A percentile compares a stretch with the other conserved stretches of the same genome.
Conservation (phyloP, 1,139 yeast species). For the Candida freyschussii region DNA sequence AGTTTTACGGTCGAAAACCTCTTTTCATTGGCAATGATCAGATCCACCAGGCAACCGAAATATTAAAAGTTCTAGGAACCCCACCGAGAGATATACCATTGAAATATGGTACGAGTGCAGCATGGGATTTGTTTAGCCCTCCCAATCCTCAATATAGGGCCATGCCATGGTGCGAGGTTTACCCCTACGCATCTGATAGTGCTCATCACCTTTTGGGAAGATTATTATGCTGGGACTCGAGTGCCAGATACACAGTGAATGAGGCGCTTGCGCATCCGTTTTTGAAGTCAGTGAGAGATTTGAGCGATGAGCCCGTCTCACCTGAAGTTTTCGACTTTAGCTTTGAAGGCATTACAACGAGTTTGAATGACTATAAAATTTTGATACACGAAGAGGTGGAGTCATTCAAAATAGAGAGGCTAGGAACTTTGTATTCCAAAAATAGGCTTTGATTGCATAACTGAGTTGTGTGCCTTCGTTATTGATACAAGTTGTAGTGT, state of each 20-base stretch:
- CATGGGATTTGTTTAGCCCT: conserved; percentile 38
- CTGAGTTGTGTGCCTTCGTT: too few relatives aligned
- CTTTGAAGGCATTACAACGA: conserved; percentile 42
- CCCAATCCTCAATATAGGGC: conserved; percentile 37
- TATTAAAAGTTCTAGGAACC: conserved; percentile 58
- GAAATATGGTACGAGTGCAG: conserved; percentile 31
- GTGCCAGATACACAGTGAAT: conserved; percentile 41
- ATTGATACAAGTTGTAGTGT: too few relatives aligned
- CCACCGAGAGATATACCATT: conserved; percentile 42
- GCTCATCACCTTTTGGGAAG: conserved; percentile 46
- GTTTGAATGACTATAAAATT: conserved; percentile 38
- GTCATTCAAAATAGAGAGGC: conserved; percentile 29
- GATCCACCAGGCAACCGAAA: conserved; percentile 57
- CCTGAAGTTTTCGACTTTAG: conserved; percentile 51
- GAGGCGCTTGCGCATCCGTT: conserved; percentile 51
- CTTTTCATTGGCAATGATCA: conserved; percentile 68
- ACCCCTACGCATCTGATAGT: conserved; percentile 51
- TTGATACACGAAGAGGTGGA: conserved; percentile 45
- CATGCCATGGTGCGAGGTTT: conserved; percentile 45
- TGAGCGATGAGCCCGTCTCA: conserved; percentile 46
- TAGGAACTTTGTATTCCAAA: conserved; percentile 10
- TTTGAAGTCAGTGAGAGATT: conserved; percentile 43
- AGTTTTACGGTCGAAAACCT: conserved; percentile 67
- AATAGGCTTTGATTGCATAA: too few relatives aligned
- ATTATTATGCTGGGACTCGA: conserved; percentile 61